Conservation (phyloP, 2,329 filamentous ascomycete species). For the Aureobasidium leucospermi region DNA sequence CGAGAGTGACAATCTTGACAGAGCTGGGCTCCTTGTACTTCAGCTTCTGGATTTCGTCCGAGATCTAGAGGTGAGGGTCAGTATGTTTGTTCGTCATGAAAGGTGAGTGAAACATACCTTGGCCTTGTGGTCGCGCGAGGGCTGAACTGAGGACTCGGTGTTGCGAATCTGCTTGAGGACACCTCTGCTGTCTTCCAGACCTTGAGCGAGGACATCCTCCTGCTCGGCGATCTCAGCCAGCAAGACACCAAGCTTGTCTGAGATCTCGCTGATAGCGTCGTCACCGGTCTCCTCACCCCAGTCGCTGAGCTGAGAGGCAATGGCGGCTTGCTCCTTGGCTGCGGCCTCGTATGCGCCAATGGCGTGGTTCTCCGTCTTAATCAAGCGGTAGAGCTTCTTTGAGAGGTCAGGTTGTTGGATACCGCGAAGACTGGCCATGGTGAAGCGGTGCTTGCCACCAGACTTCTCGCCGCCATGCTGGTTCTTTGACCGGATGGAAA, state of each 20-base stretch:
- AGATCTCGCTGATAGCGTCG: slow-evolving; percentile 79
- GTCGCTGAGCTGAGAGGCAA: slow-evolving; percentile 86
- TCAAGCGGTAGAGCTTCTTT: slow-evolving; percentile 80
- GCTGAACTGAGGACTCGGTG: slow-evolving; percentile 91
- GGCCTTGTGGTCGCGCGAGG: slow-evolving; percentile 74
- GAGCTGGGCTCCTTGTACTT: slow-evolving; percentile 90
- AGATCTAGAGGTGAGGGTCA: slow-evolving; percentile 43
- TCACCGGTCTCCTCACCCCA: slow-evolving; percentile 93
- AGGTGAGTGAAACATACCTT: slow-evolving; percentile 43
- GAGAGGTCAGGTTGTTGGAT: slow-evolving; percentile 80
- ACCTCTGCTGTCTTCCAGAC: slow-evolving; percentile 74
- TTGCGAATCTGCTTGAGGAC: slow-evolving; percentile 89
- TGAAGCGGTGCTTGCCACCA: slow-evolving; percentile 62
- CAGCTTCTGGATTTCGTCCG: slow-evolving; percentile 84
- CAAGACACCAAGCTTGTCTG: slow-evolving; percentile 91
- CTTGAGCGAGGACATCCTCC: slow-evolving; percentile 80
- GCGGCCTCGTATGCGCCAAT: slow-evolving; percentile 79
- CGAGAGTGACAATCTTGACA: slow-evolving; percentile 70
- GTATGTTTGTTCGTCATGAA: background rate
- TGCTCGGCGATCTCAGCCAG: slow-evolving; percentile 89
- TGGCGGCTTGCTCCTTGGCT: slow-evolving; percentile 72
- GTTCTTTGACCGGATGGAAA: slow-evolving; percentile 65
- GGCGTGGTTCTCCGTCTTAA: slow-evolving; percentile 89
- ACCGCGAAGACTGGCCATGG: slow-evolving; percentile 77
- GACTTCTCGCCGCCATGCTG: slow-evolving; percentile 36